Percentiles rank a stretch among this genome's conserved stretches.
Conservation (phyloP, 2,329 filamentous ascomycete species). For the Ophiobolus disseminans region DNA sequence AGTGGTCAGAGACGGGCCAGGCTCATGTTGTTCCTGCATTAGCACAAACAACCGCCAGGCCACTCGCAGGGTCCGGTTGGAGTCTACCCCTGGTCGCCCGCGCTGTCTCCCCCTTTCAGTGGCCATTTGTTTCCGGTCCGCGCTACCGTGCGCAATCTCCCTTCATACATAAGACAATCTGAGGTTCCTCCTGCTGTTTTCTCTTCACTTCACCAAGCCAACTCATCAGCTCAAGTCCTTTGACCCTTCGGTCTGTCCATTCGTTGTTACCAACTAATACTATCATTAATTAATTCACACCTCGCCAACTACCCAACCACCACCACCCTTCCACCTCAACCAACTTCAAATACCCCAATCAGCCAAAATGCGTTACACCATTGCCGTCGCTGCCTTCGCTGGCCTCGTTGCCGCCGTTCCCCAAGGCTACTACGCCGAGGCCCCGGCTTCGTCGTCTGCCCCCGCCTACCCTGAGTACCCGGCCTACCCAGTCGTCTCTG, state of each 20-base stretch:
- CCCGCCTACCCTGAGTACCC: constrained; percentile 21
- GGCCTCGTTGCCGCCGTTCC: constrained; percentile 41
- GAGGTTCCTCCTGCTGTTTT: constrained; percentile 23
- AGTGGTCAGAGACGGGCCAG: constrained; percentile 36
- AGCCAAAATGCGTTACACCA: constrained; percentile 51
- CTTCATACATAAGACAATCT: constrained; percentile 44
- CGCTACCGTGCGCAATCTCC: constrained; percentile 50
- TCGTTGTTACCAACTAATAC: constrained; percentile 52
- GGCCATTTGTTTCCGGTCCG: constrained; percentile 42
- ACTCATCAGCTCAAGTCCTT: constrained; percentile 48
- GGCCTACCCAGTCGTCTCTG: constrained; percentile 9
- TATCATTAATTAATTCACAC: constrained; percentile 47
- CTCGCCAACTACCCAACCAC: constrained; percentile 21
- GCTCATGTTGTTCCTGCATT: constrained; percentile 46
- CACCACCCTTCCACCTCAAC: constrained; percentile 27
- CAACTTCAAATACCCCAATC: constrained; percentile 40
- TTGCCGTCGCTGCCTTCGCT: constrained; percentile 43
- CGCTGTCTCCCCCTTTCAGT: constrained; percentile 39
- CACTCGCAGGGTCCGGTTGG: constrained; percentile 37
- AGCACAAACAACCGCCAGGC: constrained; percentile 37
- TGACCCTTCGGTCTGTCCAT: constrained; percentile 52
- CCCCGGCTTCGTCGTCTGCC: constrained; percentile 19
- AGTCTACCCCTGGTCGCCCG: constrained; percentile 34
- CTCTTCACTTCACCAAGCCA: constrained; percentile 45
- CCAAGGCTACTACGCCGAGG: constrained; percentile 34